Evolutionary conservation across 2,329 filamentous ascomycete genomes (phyloP).

Genomic region (Drechslera avenae): DNA sequence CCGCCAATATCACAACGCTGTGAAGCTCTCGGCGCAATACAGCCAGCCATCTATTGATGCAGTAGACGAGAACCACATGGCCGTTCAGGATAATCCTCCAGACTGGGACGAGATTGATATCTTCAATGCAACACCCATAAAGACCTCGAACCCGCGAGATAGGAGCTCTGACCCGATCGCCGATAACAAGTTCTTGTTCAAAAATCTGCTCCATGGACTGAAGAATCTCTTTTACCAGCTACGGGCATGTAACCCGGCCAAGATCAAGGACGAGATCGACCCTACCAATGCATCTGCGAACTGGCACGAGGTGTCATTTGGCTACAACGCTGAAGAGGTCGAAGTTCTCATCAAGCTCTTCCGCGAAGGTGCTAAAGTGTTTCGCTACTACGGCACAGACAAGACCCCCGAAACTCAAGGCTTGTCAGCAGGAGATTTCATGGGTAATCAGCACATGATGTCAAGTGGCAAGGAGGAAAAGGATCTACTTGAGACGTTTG

Average conservation of each 20-base stretch:
- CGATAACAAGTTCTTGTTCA: slow-evolving; percentile 98
- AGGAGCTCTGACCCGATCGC: slow-evolving; percentile 86
- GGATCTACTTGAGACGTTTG: slow-evolving; percentile 94
- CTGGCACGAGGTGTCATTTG: slow-evolving; percentile 94
- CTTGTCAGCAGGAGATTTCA: slow-evolving; percentile 84
- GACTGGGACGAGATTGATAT: slow-evolving; percentile 99
- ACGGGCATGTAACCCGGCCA: slow-evolving; percentile 78
- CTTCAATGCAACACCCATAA: slow-evolving; percentile 94
- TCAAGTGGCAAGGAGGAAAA: slow-evolving; percentile 96
- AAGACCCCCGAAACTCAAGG: slow-evolving; percentile 76
- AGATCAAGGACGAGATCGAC: slow-evolving; percentile 67
- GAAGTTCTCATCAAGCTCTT: slow-evolving; percentile 96
- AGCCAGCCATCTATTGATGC: slow-evolving; percentile 68
- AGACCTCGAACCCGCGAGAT: slow-evolving; percentile 88
- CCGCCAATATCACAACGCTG: slow-evolving; percentile 89
- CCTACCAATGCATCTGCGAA: slow-evolving; percentile 79
- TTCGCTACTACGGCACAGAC: slow-evolving; percentile 94
- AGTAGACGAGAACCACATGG: slow-evolving; percentile 77
- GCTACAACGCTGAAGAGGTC: slow-evolving; percentile 96
- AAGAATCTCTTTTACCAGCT: slow-evolving; percentile 98
- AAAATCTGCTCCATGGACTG: slow-evolving; percentile 91
- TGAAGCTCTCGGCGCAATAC: slow-evolving; percentile 85
- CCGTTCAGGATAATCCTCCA: slow-evolving; percentile 77
- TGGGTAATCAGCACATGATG: slow-evolving; percentile 93
- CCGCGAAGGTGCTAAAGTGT: slow-evolving; percentile 93